phyloP scores from a whole-genome alignment of 805 yeast genomes.

The Yarrowia sp. region DNA sequence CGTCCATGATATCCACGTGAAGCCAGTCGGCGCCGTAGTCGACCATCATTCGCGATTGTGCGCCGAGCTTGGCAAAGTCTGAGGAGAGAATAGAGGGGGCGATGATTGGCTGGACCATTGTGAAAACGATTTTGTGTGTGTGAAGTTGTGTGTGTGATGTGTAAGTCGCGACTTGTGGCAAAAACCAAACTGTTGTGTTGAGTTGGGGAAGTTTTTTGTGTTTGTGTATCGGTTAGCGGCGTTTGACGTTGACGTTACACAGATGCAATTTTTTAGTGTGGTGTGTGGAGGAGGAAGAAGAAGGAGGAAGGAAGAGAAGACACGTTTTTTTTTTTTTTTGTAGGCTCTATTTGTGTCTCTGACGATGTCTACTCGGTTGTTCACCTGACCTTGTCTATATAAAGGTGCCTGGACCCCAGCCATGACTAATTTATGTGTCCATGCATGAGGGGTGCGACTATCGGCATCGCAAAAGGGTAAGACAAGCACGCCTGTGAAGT shows the following conservation, averaged over 20 bases:
- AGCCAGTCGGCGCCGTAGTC: slow-evolving; percentile 92
- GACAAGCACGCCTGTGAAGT: slow-evolving; percentile 12
- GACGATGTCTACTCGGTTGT: not conserved
- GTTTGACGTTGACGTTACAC: slow-evolving; percentile 9
- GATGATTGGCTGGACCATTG: slow-evolving; percentile 52
- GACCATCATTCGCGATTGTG: slow-evolving; percentile 83
- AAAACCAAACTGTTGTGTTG: not conserved
- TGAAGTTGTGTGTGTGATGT: not conserved
- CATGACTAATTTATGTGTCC: slow-evolving; percentile 16
- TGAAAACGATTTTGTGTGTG: no score
- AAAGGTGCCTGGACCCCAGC: slow-evolving; percentile 13
- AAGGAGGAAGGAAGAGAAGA: not conserved
- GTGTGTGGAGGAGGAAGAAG: not conserved
- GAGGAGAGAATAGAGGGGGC: slow-evolving; percentile 93
- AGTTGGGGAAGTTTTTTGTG: not conserved
- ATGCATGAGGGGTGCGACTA: slow-evolving; percentile 12
- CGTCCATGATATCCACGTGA: slow-evolving; percentile 98
- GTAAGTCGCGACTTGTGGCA: not conserved
- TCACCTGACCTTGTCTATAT: slow-evolving; percentile 9
- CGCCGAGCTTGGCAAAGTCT: slow-evolving; percentile 87
- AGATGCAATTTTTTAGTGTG: not conserved
- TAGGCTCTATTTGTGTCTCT: no score
- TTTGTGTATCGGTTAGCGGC: slow-evolving; percentile 1
- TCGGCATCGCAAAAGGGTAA: slow-evolving; percentile 30
- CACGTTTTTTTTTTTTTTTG: not conserved